These are phyloP conservation scores for Selenicereus undatus DNA, from an alignment of 148 eudicot genomes.

Conservation along the genomic window DNA sequence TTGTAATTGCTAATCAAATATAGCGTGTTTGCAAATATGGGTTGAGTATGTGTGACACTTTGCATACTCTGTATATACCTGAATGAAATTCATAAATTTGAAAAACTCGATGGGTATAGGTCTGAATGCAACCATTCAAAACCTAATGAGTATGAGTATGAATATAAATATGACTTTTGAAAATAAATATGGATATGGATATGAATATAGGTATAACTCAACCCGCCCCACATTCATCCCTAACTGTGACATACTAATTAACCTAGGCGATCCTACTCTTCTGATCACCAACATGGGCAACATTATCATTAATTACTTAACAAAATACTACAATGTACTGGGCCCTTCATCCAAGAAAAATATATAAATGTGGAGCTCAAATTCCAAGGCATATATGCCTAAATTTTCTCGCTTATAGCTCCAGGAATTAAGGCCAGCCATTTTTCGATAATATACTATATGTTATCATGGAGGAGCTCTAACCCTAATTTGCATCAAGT, in stretches of 20 bases:
- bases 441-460: not conserved
- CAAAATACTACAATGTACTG: not conserved
- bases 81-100: too few species aligned
- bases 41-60: too few species aligned
- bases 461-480: conserved; percentile 14
- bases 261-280: not conserved
- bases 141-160: too few species aligned
- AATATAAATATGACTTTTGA: too few species aligned
- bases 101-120: too few species aligned
- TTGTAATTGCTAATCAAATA: too few species aligned
- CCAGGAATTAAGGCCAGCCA: conserved; percentile 12
- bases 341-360: conserved; percentile 20
- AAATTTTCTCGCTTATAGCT: conserved; percentile 2
- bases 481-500: conserved; percentile 31
- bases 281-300: not conserved
- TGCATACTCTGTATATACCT: too few species aligned
- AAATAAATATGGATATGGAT: too few species aligned
- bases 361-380: conserved; percentile 10
- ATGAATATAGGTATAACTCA: too few species aligned
- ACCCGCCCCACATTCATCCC: too few species aligned
- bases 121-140: too few species aligned
- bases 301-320: not conserved
- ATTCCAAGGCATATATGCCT: conserved; percentile 15
- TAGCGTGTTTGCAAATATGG: too few species aligned
- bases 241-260: not conserved